Percentiles rank a stretch among this genome's conserved stretches.
Evolutionary conservation across 352 stramenopile genomes (phyloP).

Genomic region (Phytophthora cryptogea): DNA sequence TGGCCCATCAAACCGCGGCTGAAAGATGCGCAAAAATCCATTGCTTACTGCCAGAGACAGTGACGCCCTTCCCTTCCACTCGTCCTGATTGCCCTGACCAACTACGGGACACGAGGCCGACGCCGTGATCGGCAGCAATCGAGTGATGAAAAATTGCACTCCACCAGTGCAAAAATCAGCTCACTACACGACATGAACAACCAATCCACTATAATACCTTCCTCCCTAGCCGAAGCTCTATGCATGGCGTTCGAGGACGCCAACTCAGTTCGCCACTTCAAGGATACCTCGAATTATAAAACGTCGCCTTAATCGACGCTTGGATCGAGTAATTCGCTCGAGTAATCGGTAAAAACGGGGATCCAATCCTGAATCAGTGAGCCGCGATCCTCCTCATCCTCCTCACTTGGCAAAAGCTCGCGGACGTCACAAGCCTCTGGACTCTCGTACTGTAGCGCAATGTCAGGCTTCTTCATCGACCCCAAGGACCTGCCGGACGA

Average conservation of each 20-base stretch:
- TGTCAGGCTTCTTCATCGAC: slow-evolving; percentile 85
- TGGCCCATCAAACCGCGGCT: slow-evolving; percentile 12
- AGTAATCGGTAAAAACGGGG: slow-evolving; percentile 32
- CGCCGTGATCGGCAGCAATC: background rate
- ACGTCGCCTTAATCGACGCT: background rate
- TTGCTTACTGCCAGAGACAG: slow-evolving; percentile 13
- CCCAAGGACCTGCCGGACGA: slow-evolving; percentile 79
- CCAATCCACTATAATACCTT: background rate
- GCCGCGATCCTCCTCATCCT: background rate
- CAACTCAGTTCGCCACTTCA: background rate
- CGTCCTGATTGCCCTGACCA: background rate
- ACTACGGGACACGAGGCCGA: background rate
- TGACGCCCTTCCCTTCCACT: slow-evolving; percentile 2
- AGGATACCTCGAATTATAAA: slow-evolving; percentile 4
- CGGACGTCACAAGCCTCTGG: slow-evolving; percentile 22
- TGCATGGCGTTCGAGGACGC: no score
- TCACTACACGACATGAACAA: background rate
- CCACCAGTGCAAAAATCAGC: background rate
- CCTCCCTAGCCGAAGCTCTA: no score
- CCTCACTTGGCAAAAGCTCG: slow-evolving; percentile 42
- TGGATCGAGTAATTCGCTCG: slow-evolving; percentile 14
- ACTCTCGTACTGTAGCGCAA: slow-evolving; percentile 1
- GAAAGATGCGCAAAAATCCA: slow-evolving; percentile 33
- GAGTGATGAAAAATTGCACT: background rate
- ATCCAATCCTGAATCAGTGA: background rate